A percentile compares a stretch with the other conserved stretches of the same genome.
Conservation (phyloP, 495 filamentous ascomycete genomes). For the Penicillium cosmopolitanum region DNA sequence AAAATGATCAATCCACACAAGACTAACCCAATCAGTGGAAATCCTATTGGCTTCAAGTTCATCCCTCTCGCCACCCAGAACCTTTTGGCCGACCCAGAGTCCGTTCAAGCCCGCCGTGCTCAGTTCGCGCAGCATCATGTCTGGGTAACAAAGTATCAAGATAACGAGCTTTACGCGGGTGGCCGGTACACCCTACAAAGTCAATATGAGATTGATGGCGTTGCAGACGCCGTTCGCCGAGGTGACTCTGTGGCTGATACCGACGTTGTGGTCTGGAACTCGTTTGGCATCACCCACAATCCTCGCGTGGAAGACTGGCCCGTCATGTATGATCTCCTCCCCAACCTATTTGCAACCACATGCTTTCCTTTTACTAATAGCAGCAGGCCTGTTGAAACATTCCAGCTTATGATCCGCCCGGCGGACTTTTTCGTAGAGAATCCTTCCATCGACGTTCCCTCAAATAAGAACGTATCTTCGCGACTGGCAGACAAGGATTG, state of each 20-base stretch:
- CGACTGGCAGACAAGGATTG: conserved; percentile 47
- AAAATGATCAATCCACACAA: conserved; percentile 77
- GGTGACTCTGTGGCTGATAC: conserved; percentile 56
- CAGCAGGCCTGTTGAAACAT: conserved; percentile 58
- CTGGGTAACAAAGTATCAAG: conserved; percentile 79
- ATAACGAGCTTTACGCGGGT: conserved; percentile 81
- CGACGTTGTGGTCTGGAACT: conserved; percentile 52
- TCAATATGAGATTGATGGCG: conserved; percentile 59
- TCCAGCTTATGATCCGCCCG: conserved; percentile 70
- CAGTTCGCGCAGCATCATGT: conserved; percentile 88
- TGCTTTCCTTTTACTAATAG: conserved; percentile 11
- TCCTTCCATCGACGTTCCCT: conserved; percentile 74
- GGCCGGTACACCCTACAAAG: conserved; percentile 90
- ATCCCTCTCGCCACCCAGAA: conserved; percentile 74
- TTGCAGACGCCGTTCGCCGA: conserved; percentile 56
- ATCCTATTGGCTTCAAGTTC: conserved; percentile 83
- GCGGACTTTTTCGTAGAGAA: conserved; percentile 78
- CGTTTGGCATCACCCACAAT: conserved; percentile 69
- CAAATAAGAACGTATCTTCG: conserved; percentile 55
- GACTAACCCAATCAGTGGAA: conserved; percentile 72
- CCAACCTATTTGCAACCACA: background rate
- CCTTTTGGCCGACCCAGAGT: conserved; percentile 73
- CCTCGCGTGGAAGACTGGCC: conserved; percentile 67
- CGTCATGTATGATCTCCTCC: conserved; percentile 57
- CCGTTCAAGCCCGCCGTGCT: conserved; percentile 74